Base-by-base conservation (phyloP, 495 filamentous ascomycete genomes). In the Daldinia decipiens region DNA sequence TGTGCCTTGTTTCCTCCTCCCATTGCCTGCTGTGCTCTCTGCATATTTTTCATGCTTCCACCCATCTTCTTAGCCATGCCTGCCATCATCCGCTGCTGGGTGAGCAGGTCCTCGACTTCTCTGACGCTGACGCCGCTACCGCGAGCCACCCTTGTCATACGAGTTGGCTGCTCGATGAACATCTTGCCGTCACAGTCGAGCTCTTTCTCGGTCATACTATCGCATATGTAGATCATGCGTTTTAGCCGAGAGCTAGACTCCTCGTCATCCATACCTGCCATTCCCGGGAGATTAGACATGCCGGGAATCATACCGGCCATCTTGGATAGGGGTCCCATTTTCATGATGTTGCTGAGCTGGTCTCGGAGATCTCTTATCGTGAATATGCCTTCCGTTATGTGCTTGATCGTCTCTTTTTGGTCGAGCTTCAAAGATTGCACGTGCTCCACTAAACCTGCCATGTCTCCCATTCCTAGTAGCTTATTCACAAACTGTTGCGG, bases 241-340 rank as follows among this genome's bases (percentile, higher is more conserved):
- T 95, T 94, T 47, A 99, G 86, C 81, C 98, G 98, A 77, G 90
- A 79, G 26, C 88, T 89, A 4, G 94, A 95, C 75, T 98, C 95
- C 76, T 98, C 96, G 78, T 99, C 95, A 78, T 98, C 94, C 84
- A 98, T 94, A 43, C 93, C 92, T 27, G 91, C 88, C 85, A 97
- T 98, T 1, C 75, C 75, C 1, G 75, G 73, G 84, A 98, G 90
- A 72, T 93, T 91, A 54, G 89, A 91, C 67, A 98, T 88, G 32
- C 95, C 96, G 0, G 95, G 95, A 59, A 99, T 98, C 95, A 99
- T 99, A 74, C 94, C 94, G 0, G 96, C 96, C 86, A 99, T 94
- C 80, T 99, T 99, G 38, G 90, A 93, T 12, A 99, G 81, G 1
- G 95, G 95, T 0, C 95, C 95, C 95, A 99, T 98, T 81, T 99